Conservation (phyloP, 768 basidiomycete genomes). For the Pleurotus tuber-regium region DNA sequence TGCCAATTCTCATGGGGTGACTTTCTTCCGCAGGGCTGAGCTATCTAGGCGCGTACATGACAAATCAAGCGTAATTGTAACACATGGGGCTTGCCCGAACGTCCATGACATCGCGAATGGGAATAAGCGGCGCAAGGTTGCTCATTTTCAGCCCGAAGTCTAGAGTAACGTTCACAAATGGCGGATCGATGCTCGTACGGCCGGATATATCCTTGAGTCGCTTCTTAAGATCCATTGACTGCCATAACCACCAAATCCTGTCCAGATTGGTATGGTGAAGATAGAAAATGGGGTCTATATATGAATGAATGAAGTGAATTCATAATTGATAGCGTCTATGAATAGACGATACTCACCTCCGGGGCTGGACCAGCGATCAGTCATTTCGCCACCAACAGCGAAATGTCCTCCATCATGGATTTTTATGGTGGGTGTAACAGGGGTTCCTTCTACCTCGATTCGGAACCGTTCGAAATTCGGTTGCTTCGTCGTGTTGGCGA, state of each 20-base stretch:
- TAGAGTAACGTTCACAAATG: slow-evolving; percentile 21
- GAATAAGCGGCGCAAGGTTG: slow-evolving; percentile 17
- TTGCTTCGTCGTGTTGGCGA: slow-evolving; percentile 13
- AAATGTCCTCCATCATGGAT: slow-evolving; percentile 16
- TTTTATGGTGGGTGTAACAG: slow-evolving; percentile 4
- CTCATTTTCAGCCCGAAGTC: slow-evolving; percentile 20
- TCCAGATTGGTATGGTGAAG: slow-evolving; percentile 7
- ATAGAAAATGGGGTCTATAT: slow-evolving; percentile 2
- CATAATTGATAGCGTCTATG: not conserved
- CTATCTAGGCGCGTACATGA: no score
- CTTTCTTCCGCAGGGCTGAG: no score
- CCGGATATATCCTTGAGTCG: slow-evolving; percentile 23
- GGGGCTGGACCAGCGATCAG: slow-evolving; percentile 13
- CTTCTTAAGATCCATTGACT: slow-evolving; percentile 5
- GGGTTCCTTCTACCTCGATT: slow-evolving; percentile 15
- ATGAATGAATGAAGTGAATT: not conserved
- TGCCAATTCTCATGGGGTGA: no score
- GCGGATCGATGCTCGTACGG: slow-evolving; percentile 19
- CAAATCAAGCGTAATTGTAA: slow-evolving; percentile 23
- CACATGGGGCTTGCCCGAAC: slow-evolving; percentile 17
- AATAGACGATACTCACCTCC: slow-evolving; percentile 4
- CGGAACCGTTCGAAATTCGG: slow-evolving; percentile 18
- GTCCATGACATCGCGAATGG: slow-evolving; percentile 23
- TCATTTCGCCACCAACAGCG: slow-evolving; percentile 13
- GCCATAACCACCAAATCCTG: slow-evolving; percentile 4